These are phyloP conservation scores for Candida chilensis DNA, from an alignment of 805 yeast species.

Conservation along the genomic window DNA sequence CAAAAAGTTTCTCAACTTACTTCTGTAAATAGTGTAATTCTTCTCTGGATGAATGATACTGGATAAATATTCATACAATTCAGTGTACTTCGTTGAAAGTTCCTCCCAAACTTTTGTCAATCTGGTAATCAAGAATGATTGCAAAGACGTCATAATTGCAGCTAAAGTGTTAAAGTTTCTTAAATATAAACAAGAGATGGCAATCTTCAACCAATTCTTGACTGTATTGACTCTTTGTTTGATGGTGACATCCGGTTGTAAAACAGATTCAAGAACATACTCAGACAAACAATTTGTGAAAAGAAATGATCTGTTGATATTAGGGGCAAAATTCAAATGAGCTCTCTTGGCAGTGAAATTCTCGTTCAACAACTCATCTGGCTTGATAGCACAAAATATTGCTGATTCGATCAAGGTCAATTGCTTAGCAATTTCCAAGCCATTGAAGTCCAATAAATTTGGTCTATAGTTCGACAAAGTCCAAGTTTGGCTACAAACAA, in stretches of 20 bases:
- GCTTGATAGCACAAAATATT: slow-evolving; percentile 52
- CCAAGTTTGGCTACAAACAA: slow-evolving; percentile 48
- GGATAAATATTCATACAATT: slow-evolving; percentile 53
- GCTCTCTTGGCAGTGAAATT: slow-evolving; percentile 55
- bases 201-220: slow-evolving; percentile 67
- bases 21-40: slow-evolving; percentile 62
- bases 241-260: slow-evolving; percentile 39
- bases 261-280: slow-evolving; percentile 62
- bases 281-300: slow-evolving; percentile 68
- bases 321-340: slow-evolving; percentile 50
- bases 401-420: slow-evolving; percentile 63
- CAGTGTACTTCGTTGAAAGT: slow-evolving; percentile 49
- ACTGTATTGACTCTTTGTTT: slow-evolving; percentile 46
- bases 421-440: slow-evolving; percentile 71
- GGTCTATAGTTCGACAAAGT: slow-evolving; percentile 43
- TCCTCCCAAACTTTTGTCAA: slow-evolving; percentile 50
- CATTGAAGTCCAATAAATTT: slow-evolving; percentile 48
- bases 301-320: slow-evolving; percentile 48
- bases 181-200: slow-evolving; percentile 62
- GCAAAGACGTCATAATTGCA: slow-evolving; percentile 69
- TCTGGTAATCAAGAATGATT: slow-evolving; percentile 62
- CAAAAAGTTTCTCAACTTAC: slow-evolving; percentile 48
- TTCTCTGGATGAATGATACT: slow-evolving; percentile 69
- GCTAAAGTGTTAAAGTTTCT: slow-evolving; percentile 75
- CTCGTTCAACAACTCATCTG: slow-evolving; percentile 58